Evolutionary conservation across 2,329 filamentous ascomycete genomes (phyloP).

Genomic region (Penicillium sp.): DNA sequence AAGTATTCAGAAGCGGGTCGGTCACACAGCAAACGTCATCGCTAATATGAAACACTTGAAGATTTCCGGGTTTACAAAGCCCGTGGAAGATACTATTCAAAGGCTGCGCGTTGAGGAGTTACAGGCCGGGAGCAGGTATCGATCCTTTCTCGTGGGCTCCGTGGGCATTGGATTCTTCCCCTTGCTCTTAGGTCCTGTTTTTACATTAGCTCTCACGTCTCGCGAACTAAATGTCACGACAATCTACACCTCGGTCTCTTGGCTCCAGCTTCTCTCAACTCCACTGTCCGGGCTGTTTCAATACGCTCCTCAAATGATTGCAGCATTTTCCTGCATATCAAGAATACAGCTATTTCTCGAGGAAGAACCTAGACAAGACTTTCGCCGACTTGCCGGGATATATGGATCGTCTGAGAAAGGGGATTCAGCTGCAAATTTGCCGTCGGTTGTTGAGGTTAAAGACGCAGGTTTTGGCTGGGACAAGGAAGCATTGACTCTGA

Average conservation of each 20-base stretch:
- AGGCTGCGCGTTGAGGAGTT: neutral
- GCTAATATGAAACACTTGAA: neutral
- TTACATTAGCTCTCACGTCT: neutral
- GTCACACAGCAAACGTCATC: neutral
- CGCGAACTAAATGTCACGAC: neutral
- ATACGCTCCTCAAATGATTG: neutral
- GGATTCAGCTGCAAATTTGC: neutral
- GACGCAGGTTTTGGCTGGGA: neutral
- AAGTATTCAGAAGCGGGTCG: neutral
- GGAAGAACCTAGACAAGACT: neutral
- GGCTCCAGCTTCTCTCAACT: neutral
- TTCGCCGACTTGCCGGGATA: neutral
- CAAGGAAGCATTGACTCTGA: neutral
- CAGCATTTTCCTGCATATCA: neutral
- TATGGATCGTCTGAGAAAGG: neutral
- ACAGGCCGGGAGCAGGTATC: neutral
- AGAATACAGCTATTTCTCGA: neutral
- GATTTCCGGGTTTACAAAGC: neutral
- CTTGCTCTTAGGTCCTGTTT: neutral
- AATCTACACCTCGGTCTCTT: neutral
- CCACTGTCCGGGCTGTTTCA: neutral
- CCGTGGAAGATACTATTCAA: neutral
- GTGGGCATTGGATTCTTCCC: neutral
- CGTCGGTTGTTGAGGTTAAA: neutral
- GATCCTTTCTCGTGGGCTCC: neutral